Evolutionary conservation across 805 yeast genomes (phyloP).

Genomic region (Ogataea allantospora): DNA sequence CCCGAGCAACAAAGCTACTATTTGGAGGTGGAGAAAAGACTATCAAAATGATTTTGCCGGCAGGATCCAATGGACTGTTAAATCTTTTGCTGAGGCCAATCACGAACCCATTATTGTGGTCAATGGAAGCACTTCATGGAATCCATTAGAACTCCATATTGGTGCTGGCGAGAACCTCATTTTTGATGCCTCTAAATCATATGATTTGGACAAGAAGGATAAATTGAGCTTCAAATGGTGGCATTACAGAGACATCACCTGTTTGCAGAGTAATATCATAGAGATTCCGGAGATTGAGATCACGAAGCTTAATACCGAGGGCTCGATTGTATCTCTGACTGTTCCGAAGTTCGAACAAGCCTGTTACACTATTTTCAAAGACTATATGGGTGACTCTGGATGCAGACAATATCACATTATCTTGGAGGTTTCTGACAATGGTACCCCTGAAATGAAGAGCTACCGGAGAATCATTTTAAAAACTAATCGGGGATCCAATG

Average conservation of each 20-base stretch:
- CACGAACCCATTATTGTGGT: conserved; percentile 30
- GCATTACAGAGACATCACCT: conserved; percentile 25
- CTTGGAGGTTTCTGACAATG: conserved; percentile 20
- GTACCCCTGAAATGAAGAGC: conserved; percentile 8
- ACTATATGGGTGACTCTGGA: conserved; percentile 5
- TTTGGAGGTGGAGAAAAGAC: conserved; percentile 37
- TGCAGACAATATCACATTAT: conserved; percentile 27
- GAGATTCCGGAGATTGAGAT: not conserved
- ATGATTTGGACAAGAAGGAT: conserved; percentile 24
- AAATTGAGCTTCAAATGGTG: conserved; percentile 26
- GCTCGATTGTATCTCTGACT: conserved; percentile 13
- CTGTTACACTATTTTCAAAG: conserved; percentile 9
- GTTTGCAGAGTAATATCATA: not conserved
- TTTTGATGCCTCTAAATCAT: conserved; percentile 28
- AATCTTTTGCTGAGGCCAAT: conserved; percentile 24
- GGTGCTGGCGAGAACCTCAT: conserved; percentile 16
- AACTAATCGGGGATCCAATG: not conserved
- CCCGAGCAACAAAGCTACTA: conserved; percentile 29
- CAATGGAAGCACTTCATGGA: conserved; percentile 22
- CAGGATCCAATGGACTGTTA: conserved; percentile 35
- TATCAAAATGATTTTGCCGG: conserved; percentile 33
- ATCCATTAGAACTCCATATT: conserved; percentile 20
- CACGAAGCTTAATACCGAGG: conserved; percentile 10
- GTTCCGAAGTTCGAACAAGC: conserved; percentile 15
- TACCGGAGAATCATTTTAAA: conserved; percentile 18